Base-by-base conservation (phyloP, 208 protist species). In the Leishmania aethiopica region DNA sequence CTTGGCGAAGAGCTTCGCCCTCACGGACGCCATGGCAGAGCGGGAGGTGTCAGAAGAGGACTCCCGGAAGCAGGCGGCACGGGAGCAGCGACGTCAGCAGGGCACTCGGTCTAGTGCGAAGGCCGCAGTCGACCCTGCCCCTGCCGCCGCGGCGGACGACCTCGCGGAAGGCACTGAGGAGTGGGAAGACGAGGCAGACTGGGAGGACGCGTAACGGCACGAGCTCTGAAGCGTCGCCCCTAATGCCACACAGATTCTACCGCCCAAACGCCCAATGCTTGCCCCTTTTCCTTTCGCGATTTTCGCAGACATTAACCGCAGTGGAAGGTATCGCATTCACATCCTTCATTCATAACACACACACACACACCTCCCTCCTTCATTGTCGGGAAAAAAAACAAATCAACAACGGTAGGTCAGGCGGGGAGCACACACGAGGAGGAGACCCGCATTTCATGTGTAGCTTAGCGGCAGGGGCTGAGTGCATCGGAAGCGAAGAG, bases 11-110 rank as follows among this genome's bases (percentile, higher is more conserved):
- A 71, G 60, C 37, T 85, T 80, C 47, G 83, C 83, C 51, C 84
- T 94, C 40, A 92, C 87, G 6, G 88, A 70, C 2, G 84, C 80
- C 15, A 79, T 87, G 85, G 88, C 80, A 13, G 87, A 91, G 71
- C 73, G 80, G 62, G 89, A 83, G 83, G 77, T 76, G 69, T 42
- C 70, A 0, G 66, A 72, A 15, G 84, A 82, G 70, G 70, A 84
- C 13, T 73, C 78, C 17, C 81, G 84, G 35, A 83, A 82, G 42
- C 60, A 35, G 13, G 79, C 53, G 28, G 78, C 62, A 11, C 78
- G 77, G 51, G 17, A 71, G 78, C 72, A 82, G 72, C 47, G 67
- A 22, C 80, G 60, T 4, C 77, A 86, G 55, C 59, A 59, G 25
- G n/a, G 35, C 1, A 15, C 66, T 55, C 55, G 37, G 37, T 5